phyloP scores from a whole-genome alignment of 345 rosid species.

The Reutealis trisperma region DNA sequence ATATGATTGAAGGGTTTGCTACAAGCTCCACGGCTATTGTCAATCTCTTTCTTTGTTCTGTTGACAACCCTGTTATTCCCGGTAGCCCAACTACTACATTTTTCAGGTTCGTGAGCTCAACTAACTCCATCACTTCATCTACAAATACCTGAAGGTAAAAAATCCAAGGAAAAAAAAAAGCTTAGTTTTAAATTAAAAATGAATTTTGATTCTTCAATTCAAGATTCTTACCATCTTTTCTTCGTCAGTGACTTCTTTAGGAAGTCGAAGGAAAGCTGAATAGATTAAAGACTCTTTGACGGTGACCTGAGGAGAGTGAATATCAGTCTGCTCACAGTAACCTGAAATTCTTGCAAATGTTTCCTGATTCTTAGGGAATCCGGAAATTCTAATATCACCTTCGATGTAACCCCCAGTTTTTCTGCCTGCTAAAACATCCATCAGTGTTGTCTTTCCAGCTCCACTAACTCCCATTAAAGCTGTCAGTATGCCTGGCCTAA shows the following conservation, averaged over 20 bases:
- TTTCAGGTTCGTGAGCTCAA: constrained; percentile 29
- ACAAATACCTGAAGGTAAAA: constrained; percentile 26
- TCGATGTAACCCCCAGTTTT: constrained; percentile 17
- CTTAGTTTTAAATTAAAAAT: not conserved
- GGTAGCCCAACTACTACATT: constrained; percentile 32
- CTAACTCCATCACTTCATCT: constrained; percentile 36
- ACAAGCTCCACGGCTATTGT: constrained; percentile 20
- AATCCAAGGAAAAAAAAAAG: not conserved
- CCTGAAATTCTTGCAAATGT: constrained; percentile 20
- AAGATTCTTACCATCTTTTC: constrained; percentile 21
- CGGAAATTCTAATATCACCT: constrained; percentile 15
- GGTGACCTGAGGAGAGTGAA: constrained; percentile 19
- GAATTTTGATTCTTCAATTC: not conserved
- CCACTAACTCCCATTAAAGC: constrained; percentile 19
- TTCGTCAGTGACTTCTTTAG: constrained; percentile 28
- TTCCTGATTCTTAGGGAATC: constrained; percentile 18
- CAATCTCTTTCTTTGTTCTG: constrained; percentile 21
- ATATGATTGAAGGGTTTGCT: constrained; percentile 12
- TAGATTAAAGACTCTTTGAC: constrained; percentile 7
- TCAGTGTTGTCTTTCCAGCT: constrained; percentile 19
- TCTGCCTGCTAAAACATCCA: constrained; percentile 21
- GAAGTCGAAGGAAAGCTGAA: constrained; percentile 22
- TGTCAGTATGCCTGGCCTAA: constrained; percentile 12
- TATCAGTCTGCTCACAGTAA: constrained; percentile 16
- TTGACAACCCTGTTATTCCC: constrained; percentile 15